A percentile compares a stretch with the other conserved stretches of the same genome.
Evolutionary conservation across 352 stramenopile genomes (phyloP).

Genomic region (Pseudoperonospora humuli): DNA sequence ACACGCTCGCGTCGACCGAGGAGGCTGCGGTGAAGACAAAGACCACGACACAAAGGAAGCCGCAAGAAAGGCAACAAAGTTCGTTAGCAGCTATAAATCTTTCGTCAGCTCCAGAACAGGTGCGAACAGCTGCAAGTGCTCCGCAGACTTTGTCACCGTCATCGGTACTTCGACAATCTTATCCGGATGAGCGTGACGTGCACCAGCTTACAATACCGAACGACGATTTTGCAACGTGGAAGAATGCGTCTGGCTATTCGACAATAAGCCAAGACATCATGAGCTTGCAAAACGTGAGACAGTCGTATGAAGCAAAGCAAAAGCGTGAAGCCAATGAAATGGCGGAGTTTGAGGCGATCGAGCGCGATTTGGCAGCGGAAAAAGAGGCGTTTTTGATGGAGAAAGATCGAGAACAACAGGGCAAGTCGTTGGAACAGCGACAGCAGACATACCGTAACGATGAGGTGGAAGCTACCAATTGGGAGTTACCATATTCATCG

Average conservation of each 20-base stretch:
- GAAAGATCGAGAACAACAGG: slow-evolving; percentile 15
- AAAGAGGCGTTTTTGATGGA: slow-evolving; percentile 52
- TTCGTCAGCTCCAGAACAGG: slow-evolving; percentile 7
- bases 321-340: slow-evolving; percentile 65
- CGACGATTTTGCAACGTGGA: slow-evolving; percentile 13
- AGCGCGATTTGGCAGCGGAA: slow-evolving; percentile 53
- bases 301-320: slow-evolving; percentile 47
- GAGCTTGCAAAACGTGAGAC: slow-evolving; percentile 38
- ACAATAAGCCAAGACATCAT: slow-evolving; percentile 47
- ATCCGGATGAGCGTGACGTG: not conserved
- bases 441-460: slow-evolving; percentile 11
- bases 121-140: not conserved
- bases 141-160: slow-evolving; percentile 14
- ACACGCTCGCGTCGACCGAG: slow-evolving; percentile 46
- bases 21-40: not conserved
- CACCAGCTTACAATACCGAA: not conserved
- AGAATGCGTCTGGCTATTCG: slow-evolving; percentile 21
- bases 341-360: slow-evolving; percentile 71
- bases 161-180: slow-evolving; percentile 10
- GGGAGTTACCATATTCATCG: slow-evolving; percentile 19
- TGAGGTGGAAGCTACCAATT: slow-evolving; percentile 1
- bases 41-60: not conserved
- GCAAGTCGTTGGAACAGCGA: not conserved
- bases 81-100: slow-evolving; percentile 4
- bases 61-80: not conserved